Evolutionary conservation across 1,284 basidiomycete species (phyloP), one percentile per base, ranked within the genome.

Genomic region (Malassezia yamatoensis): DNA sequence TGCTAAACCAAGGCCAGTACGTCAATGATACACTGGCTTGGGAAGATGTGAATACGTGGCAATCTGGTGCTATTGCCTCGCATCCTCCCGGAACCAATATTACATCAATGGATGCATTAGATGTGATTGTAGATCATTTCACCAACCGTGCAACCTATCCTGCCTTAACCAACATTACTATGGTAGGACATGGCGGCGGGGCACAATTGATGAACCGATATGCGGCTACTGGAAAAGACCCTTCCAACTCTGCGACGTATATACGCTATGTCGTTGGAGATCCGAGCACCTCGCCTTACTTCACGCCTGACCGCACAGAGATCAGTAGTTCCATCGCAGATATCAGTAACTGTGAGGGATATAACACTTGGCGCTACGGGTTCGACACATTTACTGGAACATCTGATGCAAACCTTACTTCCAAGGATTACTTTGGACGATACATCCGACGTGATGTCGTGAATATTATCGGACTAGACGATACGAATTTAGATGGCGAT

Each of bases 171-270:
- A 65, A 66, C 21, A 48, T 74, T 11, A 68, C 67, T 11, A 58
- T 71, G 38, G 66, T 72, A 10, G 72, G 72, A 7, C 72, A 74
- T 43, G 72, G 72, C 9, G 72, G 72, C 11, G 72, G 72, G 32
- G 72, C 62, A 3, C 72, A 74, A 39, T 49, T 73, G 12, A 66
- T 69, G 41, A 65, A 67, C 38, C 57, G 72, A 15, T 74, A 73
- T 51, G 62, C 65, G 3, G 60, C 63, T 37, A 62, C 72, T 5
- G 67, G 69, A 4, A 63, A 65, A 47, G 53, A 65, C 18, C 47
- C 57, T 16, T 56, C 55, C 4, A 29, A 49, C 13, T 33, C 34
- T 8, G 5, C 56, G 32, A 18, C 71, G 3, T 40, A 54, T 8
- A 53, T 74, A 3, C 62, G 72, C 2, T 74, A 66, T 47, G 59